Base-by-base conservation (phyloP, 108 stramenopile genomes). In the Epithemia pelagica region DNA sequence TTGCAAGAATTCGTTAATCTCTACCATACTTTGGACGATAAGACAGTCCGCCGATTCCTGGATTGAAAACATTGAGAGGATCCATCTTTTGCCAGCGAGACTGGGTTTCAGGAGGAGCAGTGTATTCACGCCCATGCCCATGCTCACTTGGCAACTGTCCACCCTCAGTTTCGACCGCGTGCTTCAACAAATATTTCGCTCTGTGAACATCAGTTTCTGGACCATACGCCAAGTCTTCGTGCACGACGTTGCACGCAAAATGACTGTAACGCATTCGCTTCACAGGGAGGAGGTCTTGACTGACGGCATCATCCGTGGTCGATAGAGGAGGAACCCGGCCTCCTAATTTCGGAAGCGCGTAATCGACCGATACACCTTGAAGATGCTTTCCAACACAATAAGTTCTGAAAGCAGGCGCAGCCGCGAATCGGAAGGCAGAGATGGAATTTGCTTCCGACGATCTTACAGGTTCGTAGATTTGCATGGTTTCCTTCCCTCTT, bases 231-330 rank as follows among this genome's bases (percentile, higher is more conserved):
- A 93, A 58, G 68, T 93, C 91, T 70, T 93, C 91, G 64, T 93
- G 91, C 0, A 93, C 85, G 2, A 93, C 91, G 65, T 93, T 93
- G 72, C 91, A 93, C 27, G 80, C 86, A 73, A 93, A 88, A 59
- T 93, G 91, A 27, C 86, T 88, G 70, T 93, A 93, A 18, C 91
- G 76, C 88, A 93, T 90, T 33, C 91, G 72, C 53, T 87, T 86
- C 27, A 90, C 24, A 32, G 89, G 87, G n/a, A 27, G 62, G 37
- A 5, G 10, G 37, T 46, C 37, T 5, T 15, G 5, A 46, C 10
- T 46, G 37, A 15, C 15, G 15, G 10, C 15, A 19, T 31, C 65
- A 56, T 66, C 71, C 32, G 76, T 66, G 2, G 58, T 26, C 0
- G 57, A 25, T 0, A 89, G 67, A 26, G 64, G 58, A 26, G 91